Evolutionary conservation across 2,329 filamentous ascomycete genomes (phyloP).

Genomic region (Penicillium hesseltinei): DNA sequence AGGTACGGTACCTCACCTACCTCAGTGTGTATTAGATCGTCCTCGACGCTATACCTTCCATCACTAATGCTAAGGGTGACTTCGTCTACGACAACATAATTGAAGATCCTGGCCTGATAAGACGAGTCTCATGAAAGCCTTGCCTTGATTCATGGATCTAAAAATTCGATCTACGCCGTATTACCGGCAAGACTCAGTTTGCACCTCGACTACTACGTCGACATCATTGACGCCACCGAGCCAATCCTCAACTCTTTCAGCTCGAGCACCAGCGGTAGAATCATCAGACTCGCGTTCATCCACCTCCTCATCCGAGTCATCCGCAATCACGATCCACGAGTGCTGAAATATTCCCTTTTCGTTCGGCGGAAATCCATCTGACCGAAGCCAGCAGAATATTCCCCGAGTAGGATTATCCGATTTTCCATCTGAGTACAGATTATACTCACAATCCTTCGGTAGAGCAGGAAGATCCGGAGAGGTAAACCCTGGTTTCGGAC

Average conservation of each 20-base stretch:
- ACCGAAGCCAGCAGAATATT: neutral
- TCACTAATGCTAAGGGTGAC: no score
- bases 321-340: neutral
- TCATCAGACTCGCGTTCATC: neutral
- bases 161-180: no score
- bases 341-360: neutral
- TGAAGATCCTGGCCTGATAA: no score
- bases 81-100: neutral
- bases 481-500: no score
- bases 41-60: neutral
- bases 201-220: neutral
- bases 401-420: neutral
- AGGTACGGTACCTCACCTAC: no score
- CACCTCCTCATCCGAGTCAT: neutral
- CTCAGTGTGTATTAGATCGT: no score
- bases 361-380: neutral
- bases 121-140: no score
- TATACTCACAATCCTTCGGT: neutral
- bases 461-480: neutral
- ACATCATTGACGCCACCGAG: neutral
- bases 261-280: neutral
- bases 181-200: neutral
- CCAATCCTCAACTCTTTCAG: neutral
- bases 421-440: neutral
- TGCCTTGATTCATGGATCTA: no score